Percentiles rank a stretch among this genome's conserved stretches.
Evolutionary conservation across 768 basidiomycete species (phyloP).

Genomic region (Mycena galericulata): DNA sequence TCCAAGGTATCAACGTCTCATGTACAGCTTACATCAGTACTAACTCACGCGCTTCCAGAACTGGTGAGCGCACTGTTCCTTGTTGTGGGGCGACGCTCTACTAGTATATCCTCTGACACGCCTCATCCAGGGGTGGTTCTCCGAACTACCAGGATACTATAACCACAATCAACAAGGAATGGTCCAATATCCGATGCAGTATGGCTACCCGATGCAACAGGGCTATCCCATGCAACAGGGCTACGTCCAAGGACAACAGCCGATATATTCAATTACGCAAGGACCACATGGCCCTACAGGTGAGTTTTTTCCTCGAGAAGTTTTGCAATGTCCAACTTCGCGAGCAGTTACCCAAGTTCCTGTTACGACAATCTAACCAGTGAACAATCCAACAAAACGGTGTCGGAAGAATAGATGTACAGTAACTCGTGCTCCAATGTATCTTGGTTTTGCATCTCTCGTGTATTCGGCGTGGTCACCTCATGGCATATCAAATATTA

Average conservation of each 20-base stretch:
- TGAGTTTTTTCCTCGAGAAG: not conserved
- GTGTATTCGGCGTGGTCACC: constrained; percentile 36
- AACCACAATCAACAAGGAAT: constrained; percentile 49
- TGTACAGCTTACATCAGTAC: too few species aligned
- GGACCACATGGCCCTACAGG: constrained; percentile 28
- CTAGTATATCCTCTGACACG: too few species aligned
- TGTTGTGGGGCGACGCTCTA: too few species aligned
- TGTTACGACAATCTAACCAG: constrained; percentile 13
- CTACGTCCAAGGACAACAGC: constrained; percentile 24
- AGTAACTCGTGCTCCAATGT: not conserved
- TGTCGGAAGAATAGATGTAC: constrained; percentile 1
- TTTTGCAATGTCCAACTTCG: not conserved
- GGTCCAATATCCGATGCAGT: constrained; percentile 39
- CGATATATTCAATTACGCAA: constrained; percentile 27
- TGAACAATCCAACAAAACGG: constrained; percentile 13
- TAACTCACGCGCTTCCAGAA: constrained; percentile 54
- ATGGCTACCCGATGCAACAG: constrained; percentile 38
- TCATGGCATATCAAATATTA: constrained; percentile 26
- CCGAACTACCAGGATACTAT: constrained; percentile 75
- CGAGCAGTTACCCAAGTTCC: constrained; percentile 33
- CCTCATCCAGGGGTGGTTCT: constrained; percentile 89
- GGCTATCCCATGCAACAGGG: constrained; percentile 58
- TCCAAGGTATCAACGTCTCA: constrained; percentile 62
- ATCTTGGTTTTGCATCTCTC: constrained; percentile 22
- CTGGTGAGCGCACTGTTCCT: too few species aligned